Conservation (phyloP, 176 grass and related monocot genomes). For the Dactylis glomerata region DNA sequence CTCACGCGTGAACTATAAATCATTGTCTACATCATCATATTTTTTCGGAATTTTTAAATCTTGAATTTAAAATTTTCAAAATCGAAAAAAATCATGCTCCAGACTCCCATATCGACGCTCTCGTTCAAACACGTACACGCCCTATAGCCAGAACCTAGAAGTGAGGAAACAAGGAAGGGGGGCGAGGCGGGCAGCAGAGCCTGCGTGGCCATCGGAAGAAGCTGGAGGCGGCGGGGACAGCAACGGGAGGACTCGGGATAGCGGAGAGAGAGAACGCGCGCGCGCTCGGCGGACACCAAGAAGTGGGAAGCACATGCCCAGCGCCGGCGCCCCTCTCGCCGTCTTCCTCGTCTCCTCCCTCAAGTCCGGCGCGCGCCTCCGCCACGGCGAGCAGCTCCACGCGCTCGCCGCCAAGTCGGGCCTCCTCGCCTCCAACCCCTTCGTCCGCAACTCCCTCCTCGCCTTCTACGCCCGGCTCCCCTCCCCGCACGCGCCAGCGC, state of each 20-base stretch:
- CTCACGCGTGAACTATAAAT: too few species aligned
- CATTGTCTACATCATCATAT: too few species aligned
- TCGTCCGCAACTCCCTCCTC: conserved; percentile 79
- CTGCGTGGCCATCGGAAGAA: neutral
- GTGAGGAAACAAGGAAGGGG: too few species aligned
- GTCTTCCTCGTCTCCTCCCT: conserved; percentile 53
- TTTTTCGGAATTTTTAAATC: too few species aligned
- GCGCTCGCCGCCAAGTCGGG: conserved; percentile 64
- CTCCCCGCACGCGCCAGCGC: conserved; percentile 2
- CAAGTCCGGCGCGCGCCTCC: conserved; percentile 38
- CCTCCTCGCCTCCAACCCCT: conserved; percentile 37
- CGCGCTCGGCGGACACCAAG: neutral
- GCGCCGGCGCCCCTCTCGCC: conserved; percentile 29
- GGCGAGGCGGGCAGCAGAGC: too few species aligned
- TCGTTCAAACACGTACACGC: too few species aligned
- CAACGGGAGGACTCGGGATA: neutral
- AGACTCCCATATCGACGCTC: too few species aligned
- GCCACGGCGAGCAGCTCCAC: conserved; percentile 57
- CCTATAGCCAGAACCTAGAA: too few species aligned
- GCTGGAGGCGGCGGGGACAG: neutral
- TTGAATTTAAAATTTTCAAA: too few species aligned
- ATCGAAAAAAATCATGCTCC: too few species aligned
- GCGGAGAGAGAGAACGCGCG: neutral
- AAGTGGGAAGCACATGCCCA: neutral
- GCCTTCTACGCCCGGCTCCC: conserved; percentile 44